Evolutionary conservation across 176 grass and related monocot species (phyloP).

Genomic region (Zizania latifolia): DNA sequence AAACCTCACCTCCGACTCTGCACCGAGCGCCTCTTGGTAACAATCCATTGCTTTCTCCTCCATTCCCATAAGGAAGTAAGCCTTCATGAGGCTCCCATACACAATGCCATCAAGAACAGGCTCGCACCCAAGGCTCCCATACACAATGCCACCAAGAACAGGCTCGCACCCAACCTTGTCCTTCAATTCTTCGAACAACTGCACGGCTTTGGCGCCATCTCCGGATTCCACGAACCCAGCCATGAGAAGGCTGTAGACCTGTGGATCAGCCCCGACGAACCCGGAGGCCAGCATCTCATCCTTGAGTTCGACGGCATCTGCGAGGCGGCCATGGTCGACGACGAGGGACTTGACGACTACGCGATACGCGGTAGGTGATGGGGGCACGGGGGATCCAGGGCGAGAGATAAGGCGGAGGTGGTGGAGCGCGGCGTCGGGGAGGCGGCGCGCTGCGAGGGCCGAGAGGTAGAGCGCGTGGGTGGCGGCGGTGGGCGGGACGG

Average conservation of each 20-base stretch:
- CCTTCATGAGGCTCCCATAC: conserved; percentile 80
- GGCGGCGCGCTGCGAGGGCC: conserved; percentile 55
- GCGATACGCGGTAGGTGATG: conserved; percentile 70
- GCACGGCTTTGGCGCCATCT: conserved; percentile 39
- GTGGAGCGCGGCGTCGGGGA: conserved; percentile 59
- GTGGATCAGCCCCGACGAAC: conserved; percentile 57
- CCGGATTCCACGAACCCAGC: conserved; percentile 32
- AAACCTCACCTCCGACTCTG: conserved; percentile 51
- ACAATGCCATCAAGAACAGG: conserved; percentile 47
- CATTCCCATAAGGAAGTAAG: conserved; percentile 62
- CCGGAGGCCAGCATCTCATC: conserved; percentile 66
- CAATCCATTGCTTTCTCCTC: conserved; percentile 70
- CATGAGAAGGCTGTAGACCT: conserved; percentile 75
- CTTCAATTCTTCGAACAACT: conserved; percentile 55
- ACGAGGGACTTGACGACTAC: conserved; percentile 61
- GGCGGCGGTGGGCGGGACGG: conserved; percentile 66
- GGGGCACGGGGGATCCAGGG: conserved; percentile 52
- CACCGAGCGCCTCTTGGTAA: conserved; percentile 29
- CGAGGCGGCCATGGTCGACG: conserved; percentile 42
- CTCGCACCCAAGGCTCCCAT: conserved; percentile 61
- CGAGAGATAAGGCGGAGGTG: conserved; percentile 63
- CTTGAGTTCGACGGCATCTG: conserved; percentile 54
- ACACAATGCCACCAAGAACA: conserved; percentile 52
- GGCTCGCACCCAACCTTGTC: conserved; percentile 49
- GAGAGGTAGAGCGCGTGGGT: conserved; percentile 80